A percentile compares a stretch with the other conserved stretches of the same genome.
Conservation (phyloP, 257 asterid genomes). For the Fraxinus excelsior region DNA sequence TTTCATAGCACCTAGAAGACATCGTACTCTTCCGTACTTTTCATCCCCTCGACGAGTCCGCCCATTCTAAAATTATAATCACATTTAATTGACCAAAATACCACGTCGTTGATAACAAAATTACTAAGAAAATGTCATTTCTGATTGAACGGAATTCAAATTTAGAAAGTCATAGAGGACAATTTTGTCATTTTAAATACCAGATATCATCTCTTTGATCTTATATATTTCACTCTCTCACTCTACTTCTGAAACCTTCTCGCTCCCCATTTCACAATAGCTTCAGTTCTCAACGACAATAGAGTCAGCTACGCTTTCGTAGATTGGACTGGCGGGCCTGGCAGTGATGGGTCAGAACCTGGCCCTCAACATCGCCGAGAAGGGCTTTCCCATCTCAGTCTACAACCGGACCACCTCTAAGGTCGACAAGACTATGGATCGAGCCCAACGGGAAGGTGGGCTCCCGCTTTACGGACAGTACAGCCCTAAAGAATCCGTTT, state of each 20-base stretch:
- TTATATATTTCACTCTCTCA: background rate
- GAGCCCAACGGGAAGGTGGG: conserved; percentile 74
- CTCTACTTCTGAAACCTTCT: background rate
- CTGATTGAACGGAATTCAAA: no score
- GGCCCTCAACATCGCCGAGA: conserved; percentile 87
- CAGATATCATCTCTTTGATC: background rate
- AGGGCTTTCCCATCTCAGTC: conserved; percentile 85
- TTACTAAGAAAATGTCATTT: no score
- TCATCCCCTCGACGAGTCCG: conserved; percentile 76
- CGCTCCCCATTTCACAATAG: background rate
- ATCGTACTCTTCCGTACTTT: conserved; percentile 34
- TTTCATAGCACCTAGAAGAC: conserved; percentile 29
- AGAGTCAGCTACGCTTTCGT: conserved; percentile 46
- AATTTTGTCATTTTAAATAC: conserved; percentile 20
- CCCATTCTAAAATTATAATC: conserved; percentile 16
- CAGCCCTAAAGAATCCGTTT: conserved; percentile 72
- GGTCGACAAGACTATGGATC: conserved; percentile 80
- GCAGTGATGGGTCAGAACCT: conserved; percentile 95
- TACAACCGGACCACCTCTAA: conserved; percentile 76
- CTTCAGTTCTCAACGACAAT: conserved; percentile 1
- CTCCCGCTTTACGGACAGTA: conserved; percentile 70
- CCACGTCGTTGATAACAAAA: background rate
- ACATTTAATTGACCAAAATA: background rate
- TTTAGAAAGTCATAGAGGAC: conserved; percentile 7
- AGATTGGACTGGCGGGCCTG: conserved; percentile 73